These are phyloP conservation scores for Reticulascus tulasneorum DNA, from an alignment of 2,329 filamentous ascomycete genomes.

Conservation along the genomic window DNA sequence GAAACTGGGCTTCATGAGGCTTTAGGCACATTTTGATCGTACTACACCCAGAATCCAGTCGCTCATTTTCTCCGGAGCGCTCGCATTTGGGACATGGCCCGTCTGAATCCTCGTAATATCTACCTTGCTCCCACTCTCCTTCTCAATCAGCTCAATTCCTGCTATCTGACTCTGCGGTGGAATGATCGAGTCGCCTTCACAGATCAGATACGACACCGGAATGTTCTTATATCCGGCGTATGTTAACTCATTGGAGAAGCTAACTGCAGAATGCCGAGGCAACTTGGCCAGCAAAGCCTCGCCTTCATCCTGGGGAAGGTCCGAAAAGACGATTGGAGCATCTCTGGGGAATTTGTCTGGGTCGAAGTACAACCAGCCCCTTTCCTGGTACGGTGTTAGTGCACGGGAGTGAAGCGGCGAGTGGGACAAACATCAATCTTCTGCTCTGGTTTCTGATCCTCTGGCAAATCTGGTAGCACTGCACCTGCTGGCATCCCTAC, in stretches of 20 bases:
- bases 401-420: neutral
- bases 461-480: too few species aligned
- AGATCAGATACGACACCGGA: slow-evolving; percentile 3
- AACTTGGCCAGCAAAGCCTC: neutral
- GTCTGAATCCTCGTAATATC: too few species aligned
- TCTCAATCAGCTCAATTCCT: too few species aligned
- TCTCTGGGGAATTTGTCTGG: neutral
- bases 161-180: too few species aligned
- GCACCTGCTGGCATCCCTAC: too few species aligned
- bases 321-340: neutral
- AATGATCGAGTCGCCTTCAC: slow-evolving; percentile 2
- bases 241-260: slow-evolving; percentile 2
- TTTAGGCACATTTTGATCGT: too few species aligned
- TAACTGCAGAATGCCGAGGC: neutral
- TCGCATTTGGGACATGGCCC: too few species aligned
- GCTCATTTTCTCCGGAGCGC: too few species aligned
- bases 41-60: too few species aligned
- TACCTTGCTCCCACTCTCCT: too few species aligned
- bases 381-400: neutral
- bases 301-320: neutral
- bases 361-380: neutral
- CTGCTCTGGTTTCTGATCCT: neutral
- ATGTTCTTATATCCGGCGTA: slow-evolving; percentile 5
- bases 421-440: neutral
- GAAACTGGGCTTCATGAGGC: too few species aligned